Percentiles rank a stretch among this genome's conserved stretches.
Conservation (phyloP, 257 asterid genomes). For the Lycium ferocissimum region DNA sequence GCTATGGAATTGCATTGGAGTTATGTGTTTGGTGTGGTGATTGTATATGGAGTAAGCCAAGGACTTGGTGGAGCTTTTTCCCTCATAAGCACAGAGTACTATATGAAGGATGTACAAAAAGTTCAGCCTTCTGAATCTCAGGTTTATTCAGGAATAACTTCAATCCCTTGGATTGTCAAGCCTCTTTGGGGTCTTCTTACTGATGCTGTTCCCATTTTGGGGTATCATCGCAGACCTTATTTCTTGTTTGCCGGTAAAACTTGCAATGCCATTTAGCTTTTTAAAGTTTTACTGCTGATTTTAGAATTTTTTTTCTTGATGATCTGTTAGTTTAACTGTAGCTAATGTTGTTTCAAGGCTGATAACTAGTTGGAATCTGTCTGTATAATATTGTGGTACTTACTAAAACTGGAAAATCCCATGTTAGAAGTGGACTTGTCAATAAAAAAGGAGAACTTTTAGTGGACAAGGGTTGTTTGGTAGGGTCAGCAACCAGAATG, state of each 20-base stretch:
- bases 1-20: conserved; percentile 82
- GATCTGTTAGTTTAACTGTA: conserved; percentile 31
- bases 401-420: neutral
- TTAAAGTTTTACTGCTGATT: neutral
- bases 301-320: neutral
- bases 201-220: conserved; percentile 84
- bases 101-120: conserved; percentile 96
- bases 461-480: neutral
- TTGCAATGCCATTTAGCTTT: conserved; percentile 22
- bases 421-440: neutral
- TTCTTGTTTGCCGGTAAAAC: conserved; percentile 82
- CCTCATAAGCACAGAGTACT: conserved; percentile 75
- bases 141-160: conserved; percentile 78
- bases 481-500: too few relatives aligned
- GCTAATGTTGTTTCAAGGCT: neutral
- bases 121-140: conserved; percentile 99
- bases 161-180: conserved; percentile 93
- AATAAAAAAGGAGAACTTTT: neutral
- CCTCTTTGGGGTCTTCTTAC: conserved; percentile 97
- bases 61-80: conserved; percentile 86
- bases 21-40: conserved; percentile 77
- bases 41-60: conserved; percentile 87
- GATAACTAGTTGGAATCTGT: neutral
- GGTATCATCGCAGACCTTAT: conserved; percentile 90
- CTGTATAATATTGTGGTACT: neutral